phyloP scores from a whole-genome alignment of 306 rosid species.

The Quercus alba region DNA sequence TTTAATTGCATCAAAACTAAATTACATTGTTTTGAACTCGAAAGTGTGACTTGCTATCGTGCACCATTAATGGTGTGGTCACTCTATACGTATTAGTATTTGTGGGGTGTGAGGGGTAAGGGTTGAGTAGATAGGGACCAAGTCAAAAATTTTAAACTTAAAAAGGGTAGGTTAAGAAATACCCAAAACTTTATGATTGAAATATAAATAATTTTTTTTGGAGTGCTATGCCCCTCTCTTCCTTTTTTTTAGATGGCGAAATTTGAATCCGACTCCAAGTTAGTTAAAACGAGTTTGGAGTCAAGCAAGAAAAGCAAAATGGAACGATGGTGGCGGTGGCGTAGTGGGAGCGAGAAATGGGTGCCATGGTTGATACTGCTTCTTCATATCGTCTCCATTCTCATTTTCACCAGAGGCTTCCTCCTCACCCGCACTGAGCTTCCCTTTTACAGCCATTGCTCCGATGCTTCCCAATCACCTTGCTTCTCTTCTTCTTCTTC shows the following conservation, averaged over 20 bases:
- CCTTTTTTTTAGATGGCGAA: no score
- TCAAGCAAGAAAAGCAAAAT: background rate
- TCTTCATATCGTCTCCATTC: conserved; percentile 58
- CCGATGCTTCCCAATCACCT: conserved; percentile 62
- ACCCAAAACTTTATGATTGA: no score
- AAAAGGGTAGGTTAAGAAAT: no score
- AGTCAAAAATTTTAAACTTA: no score
- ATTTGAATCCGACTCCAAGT: background rate
- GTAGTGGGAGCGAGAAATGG: conserved; percentile 47
- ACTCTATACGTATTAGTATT: rapidly evolving
- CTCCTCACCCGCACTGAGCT: conserved; percentile 93
- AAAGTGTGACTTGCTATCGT: rapidly evolving
- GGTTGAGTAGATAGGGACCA: no score
- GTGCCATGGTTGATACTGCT: conserved; percentile 56
- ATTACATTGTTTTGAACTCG: no score
- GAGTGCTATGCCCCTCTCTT: no score
- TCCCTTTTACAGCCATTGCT: conserved; percentile 67
- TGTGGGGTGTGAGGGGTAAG: rapidly evolving
- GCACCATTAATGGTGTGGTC: rapidly evolving
- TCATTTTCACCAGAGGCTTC: conserved; percentile 77
- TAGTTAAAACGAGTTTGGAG: background rate
- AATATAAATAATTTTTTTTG: no score
- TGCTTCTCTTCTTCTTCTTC: conserved; percentile 39
- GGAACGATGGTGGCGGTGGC: conserved; percentile 24
- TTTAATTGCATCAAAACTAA: no score